phyloP scores from a whole-genome alignment of 108 stramenopile species.

The Skeletonema menzelii region DNA sequence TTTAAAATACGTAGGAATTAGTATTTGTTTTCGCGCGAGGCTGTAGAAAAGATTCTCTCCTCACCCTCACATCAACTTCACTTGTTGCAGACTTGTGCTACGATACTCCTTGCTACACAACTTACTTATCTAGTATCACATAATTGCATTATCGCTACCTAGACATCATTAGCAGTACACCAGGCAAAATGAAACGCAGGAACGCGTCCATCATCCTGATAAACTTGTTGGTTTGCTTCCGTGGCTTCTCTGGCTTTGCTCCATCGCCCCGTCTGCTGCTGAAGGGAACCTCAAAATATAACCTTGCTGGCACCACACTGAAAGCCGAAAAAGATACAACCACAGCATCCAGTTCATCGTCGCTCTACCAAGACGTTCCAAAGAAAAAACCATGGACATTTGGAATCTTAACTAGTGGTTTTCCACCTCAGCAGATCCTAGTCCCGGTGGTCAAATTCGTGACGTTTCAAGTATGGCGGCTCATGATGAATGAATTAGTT shows the following conservation, averaged over 20 bases:
- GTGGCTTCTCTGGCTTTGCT: not conserved
- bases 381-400: slow-evolving; percentile 45
- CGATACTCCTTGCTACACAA: too few relatives aligned
- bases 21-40: not conserved
- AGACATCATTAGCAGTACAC: too few relatives aligned
- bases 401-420: slow-evolving; percentile 51
- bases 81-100: too few relatives aligned
- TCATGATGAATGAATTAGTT: slow-evolving; percentile 55
- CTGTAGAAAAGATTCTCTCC: too few relatives aligned
- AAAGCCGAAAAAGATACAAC: not conserved
- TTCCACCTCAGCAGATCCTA: slow-evolving; percentile 53
- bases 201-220: not conserved
- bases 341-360: slow-evolving; percentile 5
- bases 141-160: too few relatives aligned
- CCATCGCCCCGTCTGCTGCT: not conserved
- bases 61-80: too few relatives aligned
- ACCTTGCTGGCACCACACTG: not conserved
- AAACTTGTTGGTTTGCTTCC: not conserved
- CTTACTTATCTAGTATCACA: too few relatives aligned
- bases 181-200: not conserved
- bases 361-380: slow-evolving; percentile 27
- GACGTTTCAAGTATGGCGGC: slow-evolving; percentile 50
- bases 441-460: slow-evolving; percentile 51
- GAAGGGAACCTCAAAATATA: not conserved
- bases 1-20: not conserved